phyloP scores from a whole-genome alignment of 2,329 filamentous ascomycete species.

The Fonsecaea multimorphosa region DNA sequence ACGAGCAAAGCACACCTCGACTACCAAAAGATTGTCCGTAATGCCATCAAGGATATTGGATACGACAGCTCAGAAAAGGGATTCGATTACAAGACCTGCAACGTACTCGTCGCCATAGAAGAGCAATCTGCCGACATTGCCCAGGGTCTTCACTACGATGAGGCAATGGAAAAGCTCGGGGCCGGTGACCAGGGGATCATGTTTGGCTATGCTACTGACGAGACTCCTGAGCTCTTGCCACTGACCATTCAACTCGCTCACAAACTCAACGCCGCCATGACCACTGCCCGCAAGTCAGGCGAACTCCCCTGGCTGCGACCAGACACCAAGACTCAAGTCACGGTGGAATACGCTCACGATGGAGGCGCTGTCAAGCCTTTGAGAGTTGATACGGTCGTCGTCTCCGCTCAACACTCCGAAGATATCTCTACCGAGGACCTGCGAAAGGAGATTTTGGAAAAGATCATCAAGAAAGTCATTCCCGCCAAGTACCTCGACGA shows the following conservation, averaged over 20 bases:
- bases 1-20: slow-evolving; percentile 94
- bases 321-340: slow-evolving; percentile 99
- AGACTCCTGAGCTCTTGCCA: slow-evolving; percentile 96
- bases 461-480: slow-evolving; percentile 96
- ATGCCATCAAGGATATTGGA: slow-evolving; percentile 96
- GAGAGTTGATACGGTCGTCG: slow-evolving; percentile 94
- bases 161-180: slow-evolving; percentile 96
- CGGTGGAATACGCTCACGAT: slow-evolving; percentile 97
- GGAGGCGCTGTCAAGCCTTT: slow-evolving; percentile 88
- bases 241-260: slow-evolving; percentile 93
- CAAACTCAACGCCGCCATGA: slow-evolving; percentile 97
- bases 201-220: slow-evolving; percentile 99
- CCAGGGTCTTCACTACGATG: slow-evolving; percentile 97
- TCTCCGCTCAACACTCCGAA: slow-evolving; percentile 91
- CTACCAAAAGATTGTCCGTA: slow-evolving; percentile 97
- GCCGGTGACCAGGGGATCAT: slow-evolving; percentile 99
- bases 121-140: slow-evolving; percentile 99
- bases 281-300: slow-evolving; percentile 83
- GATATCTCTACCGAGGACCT: slow-evolving; percentile 89
- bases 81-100: slow-evolving; percentile 99
- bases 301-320: slow-evolving; percentile 91
- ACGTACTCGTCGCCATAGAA: slow-evolving; percentile 98
- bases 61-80: slow-evolving; percentile 97
- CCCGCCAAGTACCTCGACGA: slow-evolving; percentile 91
- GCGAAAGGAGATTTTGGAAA: slow-evolving; percentile 92